Evolutionary conservation across 495 filamentous ascomycete species (phyloP).

Genomic region (Xylaria curta): DNA sequence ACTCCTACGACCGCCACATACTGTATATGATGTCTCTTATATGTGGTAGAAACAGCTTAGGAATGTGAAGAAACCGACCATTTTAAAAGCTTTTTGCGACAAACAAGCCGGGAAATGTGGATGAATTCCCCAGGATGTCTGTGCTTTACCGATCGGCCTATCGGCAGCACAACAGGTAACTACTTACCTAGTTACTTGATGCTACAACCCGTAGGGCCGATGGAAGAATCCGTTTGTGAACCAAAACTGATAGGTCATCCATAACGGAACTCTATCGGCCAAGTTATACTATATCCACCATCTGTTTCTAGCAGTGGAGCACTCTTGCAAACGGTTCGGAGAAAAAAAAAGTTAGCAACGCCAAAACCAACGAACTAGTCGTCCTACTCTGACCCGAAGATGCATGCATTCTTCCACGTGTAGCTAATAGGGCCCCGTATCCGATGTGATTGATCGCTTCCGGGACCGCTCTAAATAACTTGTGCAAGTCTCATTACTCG

Average conservation of each 20-base stretch:
- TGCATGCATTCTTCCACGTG: not conserved
- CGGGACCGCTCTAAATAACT: not conserved
- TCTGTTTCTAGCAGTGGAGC: not conserved
- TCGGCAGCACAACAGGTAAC: not conserved
- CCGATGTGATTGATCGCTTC: not conserved
- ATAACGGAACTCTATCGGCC: not conserved
- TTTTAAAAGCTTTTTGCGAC: not conserved
- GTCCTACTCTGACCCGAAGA: not conserved
- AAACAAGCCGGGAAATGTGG: constrained; percentile 25
- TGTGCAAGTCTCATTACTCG: constrained; percentile 18
- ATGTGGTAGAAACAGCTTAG: constrained; percentile 14
- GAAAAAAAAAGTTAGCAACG: not conserved
- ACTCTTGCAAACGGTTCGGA: not conserved
- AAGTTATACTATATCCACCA: not conserved
- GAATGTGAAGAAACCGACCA: not conserved
- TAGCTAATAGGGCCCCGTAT: not conserved
- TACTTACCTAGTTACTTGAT: not conserved
- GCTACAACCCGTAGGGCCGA: constrained; percentile 10
- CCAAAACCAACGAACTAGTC: constrained; percentile 3
- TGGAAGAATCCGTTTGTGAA: constrained; percentile 7
- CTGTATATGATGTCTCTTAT: constrained; percentile 20
- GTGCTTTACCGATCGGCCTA: constrained; percentile 13
- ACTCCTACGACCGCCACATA: not conserved
- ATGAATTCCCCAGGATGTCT: constrained; percentile 24
- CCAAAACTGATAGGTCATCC: not conserved